Percentiles rank a stretch among this genome's conserved stretches.
Conservation (phyloP, 1,284 basidiomycete species). For the Apiotrichum mycotoxinovorans region DNA sequence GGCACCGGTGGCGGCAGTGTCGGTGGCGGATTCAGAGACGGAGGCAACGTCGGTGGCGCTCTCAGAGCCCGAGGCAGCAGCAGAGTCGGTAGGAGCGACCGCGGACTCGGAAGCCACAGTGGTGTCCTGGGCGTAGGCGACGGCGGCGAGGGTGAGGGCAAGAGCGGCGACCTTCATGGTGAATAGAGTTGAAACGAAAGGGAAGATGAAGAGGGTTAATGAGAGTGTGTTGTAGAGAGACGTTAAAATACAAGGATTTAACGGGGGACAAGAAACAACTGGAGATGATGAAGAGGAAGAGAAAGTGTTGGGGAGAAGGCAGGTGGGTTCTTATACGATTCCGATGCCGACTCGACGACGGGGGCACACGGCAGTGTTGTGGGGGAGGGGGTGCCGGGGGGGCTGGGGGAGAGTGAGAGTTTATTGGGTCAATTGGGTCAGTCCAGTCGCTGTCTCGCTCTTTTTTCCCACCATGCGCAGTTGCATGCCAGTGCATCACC, state of each 20-base stretch:
- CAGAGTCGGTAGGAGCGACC: too few relatives aligned
- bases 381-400: too few relatives aligned
- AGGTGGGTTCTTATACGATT: too few relatives aligned
- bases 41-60: background rate
- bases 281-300: background rate
- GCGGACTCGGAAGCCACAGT: background rate
- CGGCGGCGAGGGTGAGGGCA: background rate
- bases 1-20: background rate
- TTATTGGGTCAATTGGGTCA: too few relatives aligned
- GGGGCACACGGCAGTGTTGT: too few relatives aligned
- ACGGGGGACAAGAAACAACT: background rate
- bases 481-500: too few relatives aligned
- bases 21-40: background rate
- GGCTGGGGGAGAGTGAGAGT: too few relatives aligned
- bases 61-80: background rate
- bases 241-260: background rate
- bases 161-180: background rate
- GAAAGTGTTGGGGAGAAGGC: too few relatives aligned
- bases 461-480: too few relatives aligned
- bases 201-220: background rate
- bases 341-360: too few relatives aligned
- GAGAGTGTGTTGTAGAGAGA: background rate
- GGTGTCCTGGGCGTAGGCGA: background rate
- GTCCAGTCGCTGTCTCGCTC: too few relatives aligned
- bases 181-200: background rate